Conservation (phyloP, 768 basidiomycete species). For the Leccinum obscurum region DNA sequence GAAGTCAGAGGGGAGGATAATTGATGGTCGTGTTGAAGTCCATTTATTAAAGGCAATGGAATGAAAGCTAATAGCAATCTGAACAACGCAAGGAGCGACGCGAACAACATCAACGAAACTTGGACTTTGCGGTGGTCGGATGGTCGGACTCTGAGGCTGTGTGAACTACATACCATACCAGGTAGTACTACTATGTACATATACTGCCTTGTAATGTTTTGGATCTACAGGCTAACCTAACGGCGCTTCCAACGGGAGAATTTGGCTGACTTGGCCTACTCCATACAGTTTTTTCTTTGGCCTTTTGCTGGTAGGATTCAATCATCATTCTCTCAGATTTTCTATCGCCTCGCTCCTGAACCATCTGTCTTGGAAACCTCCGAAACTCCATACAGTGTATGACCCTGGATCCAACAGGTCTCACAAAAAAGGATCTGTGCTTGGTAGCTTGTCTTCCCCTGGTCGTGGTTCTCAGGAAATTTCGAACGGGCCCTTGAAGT, state of each 20-base stretch:
- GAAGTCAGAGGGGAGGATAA: slow-evolving; percentile 82
- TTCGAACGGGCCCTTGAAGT: background rate
- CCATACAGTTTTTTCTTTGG: background rate
- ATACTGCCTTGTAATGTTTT: background rate
- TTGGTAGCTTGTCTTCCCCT: background rate
- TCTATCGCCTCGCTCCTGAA: too few species aligned
- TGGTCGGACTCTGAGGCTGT: background rate
- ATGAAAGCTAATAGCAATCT: slow-evolving; percentile 55
- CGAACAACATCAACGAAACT: slow-evolving; percentile 13
- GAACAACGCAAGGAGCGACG: slow-evolving; percentile 44
- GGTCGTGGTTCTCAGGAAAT: background rate
- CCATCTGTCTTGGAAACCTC: background rate
- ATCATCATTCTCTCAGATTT: background rate
- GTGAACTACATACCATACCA: background rate
- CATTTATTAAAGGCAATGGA: slow-evolving; percentile 40
- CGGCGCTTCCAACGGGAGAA: background rate
- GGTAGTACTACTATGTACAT: background rate
- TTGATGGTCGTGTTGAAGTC: slow-evolving; percentile 69
- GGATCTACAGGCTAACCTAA: too few species aligned
- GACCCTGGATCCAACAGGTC: background rate
- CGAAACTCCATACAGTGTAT: background rate
- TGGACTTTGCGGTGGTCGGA: background rate
- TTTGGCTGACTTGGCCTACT: background rate
- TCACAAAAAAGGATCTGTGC: background rate
- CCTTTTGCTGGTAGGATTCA: background rate